Conservation (phyloP, 176 grass and related monocot genomes). For the Musa itinerans region DNA sequence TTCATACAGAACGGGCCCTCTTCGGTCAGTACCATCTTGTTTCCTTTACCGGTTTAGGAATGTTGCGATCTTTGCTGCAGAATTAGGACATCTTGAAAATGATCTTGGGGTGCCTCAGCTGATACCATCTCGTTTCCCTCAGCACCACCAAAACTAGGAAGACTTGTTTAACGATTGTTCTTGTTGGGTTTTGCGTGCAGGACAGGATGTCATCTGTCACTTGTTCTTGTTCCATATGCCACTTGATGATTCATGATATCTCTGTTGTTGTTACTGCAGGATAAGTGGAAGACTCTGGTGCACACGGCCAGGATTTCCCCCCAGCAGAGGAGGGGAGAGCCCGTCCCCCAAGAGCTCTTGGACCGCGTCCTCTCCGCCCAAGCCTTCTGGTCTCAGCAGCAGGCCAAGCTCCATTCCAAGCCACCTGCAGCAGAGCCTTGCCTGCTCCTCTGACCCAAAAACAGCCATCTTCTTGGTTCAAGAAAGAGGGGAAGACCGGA, state of each 20-base stretch:
- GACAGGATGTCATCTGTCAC: too few species aligned
- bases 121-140: too few species aligned
- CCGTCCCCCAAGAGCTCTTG: constrained; percentile 85
- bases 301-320: constrained; percentile 96
- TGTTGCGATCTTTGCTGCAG: too few species aligned
- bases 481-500: not conserved
- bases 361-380: constrained; percentile 84
- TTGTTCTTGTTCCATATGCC: too few species aligned
- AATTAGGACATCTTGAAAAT: too few species aligned
- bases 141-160: too few species aligned
- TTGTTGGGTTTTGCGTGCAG: too few species aligned
- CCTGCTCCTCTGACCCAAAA: constrained; percentile 45
- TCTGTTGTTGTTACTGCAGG: constrained; percentile 21
- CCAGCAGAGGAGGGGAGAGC: constrained; percentile 87
- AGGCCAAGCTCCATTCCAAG: constrained; percentile 91
- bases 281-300: constrained; percentile 99
- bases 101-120: too few species aligned
- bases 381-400: constrained; percentile 86
- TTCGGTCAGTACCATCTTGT: too few species aligned
- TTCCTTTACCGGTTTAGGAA: too few species aligned
- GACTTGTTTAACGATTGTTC: too few species aligned
- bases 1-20: too few species aligned
- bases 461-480: not conserved
- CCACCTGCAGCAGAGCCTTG: constrained; percentile 53
- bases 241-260: not conserved